Percentiles rank a stretch among this genome's conserved stretches.
These are phyloP conservation scores for Prototheca cutis DNA, from an alignment of 163 green algal species.

Conservation along the genomic window DNA sequence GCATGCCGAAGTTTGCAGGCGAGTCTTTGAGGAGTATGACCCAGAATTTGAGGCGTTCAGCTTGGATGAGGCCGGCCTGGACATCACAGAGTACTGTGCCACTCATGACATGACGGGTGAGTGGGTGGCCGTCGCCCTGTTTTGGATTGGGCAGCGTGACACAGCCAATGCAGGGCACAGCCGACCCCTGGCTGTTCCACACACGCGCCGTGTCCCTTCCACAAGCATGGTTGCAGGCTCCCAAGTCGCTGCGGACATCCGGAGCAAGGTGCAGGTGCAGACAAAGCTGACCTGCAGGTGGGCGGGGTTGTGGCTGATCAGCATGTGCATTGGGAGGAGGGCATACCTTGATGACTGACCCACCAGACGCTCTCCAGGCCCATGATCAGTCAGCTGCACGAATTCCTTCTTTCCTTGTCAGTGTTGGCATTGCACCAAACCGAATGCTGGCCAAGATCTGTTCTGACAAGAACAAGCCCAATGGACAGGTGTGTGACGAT, in stretches of 20 bases:
- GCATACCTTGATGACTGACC: no score
- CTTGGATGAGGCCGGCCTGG: constrained; percentile 88
- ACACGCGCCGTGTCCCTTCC: no score
- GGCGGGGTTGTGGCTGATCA: not conserved
- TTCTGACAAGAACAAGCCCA: constrained; percentile 88
- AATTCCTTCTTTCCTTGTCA: no score
- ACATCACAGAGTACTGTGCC: constrained; percentile 71
- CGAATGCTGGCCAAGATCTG: constrained; percentile 84
- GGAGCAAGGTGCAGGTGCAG: constrained; percentile 41
- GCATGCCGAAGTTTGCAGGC: constrained; percentile 17
- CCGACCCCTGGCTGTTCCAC: no score
- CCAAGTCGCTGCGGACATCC: constrained; percentile 55
- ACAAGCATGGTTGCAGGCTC: no score
- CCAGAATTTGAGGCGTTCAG: constrained; percentile 48
- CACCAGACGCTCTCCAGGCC: no score
- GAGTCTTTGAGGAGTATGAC: constrained; percentile 62
- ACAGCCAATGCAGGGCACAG: no score
- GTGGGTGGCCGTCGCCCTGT: no score
- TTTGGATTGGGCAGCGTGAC: no score
- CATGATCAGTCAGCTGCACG: no score
- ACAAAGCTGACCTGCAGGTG: constrained; percentile 75
- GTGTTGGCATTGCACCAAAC: constrained; percentile 72
- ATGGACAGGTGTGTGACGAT: constrained; percentile 66
- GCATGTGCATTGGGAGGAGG: not conserved
- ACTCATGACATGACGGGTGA: constrained; percentile 27